A percentile compares a stretch with the other conserved stretches of the same genome.
These are phyloP conservation scores for Globisporangium viniferum DNA, from an alignment of 352 stramenopile genomes.

Conservation along the genomic window DNA sequence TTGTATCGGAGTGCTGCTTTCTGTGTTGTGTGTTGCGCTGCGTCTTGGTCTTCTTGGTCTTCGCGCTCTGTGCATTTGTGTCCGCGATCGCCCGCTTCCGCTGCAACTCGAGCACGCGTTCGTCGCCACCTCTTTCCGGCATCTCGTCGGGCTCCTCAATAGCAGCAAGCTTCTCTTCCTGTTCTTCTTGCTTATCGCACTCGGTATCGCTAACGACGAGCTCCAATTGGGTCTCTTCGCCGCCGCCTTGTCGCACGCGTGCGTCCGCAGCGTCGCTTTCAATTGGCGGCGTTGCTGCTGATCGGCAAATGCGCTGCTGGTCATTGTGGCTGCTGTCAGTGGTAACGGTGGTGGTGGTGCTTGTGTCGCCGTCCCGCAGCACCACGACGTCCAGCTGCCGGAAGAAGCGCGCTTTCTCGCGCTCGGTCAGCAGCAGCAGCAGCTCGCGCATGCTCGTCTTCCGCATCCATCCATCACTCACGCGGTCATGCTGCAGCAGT, in stretches of 20 bases:
- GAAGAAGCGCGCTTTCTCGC: slow-evolving; percentile 52
- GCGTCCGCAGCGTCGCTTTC: not conserved
- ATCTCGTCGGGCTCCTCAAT: not conserved
- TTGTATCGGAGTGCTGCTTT: not conserved
- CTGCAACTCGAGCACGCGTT: not conserved
- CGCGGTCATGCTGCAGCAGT: not conserved
- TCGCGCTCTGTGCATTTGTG: not conserved
- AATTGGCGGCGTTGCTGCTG: not conserved
- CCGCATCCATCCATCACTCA: slow-evolving; percentile 19
- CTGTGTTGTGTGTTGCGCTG: slow-evolving; percentile 16
- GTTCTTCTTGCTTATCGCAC: not conserved
- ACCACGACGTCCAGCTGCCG: slow-evolving; percentile 39
- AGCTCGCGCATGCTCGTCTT: not conserved
- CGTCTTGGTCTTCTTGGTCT: slow-evolving; percentile 1
- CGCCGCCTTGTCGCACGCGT: not conserved
- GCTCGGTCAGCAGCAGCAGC: slow-evolving; percentile 27
- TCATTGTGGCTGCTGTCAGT: slow-evolving; percentile 2
- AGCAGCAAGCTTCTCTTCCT: not conserved
- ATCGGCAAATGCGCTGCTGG: too few relatives aligned
- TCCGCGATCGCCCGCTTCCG: slow-evolving; percentile 1
- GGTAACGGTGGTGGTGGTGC: not conserved
- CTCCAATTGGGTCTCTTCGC: not conserved
- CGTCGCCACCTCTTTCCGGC: not conserved
- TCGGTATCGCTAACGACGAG: not conserved
- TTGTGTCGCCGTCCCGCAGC: not conserved